These are phyloP conservation scores for Sphagnurus paluster DNA, from an alignment of 1,284 basidiomycete genomes.

Conservation along the genomic window DNA sequence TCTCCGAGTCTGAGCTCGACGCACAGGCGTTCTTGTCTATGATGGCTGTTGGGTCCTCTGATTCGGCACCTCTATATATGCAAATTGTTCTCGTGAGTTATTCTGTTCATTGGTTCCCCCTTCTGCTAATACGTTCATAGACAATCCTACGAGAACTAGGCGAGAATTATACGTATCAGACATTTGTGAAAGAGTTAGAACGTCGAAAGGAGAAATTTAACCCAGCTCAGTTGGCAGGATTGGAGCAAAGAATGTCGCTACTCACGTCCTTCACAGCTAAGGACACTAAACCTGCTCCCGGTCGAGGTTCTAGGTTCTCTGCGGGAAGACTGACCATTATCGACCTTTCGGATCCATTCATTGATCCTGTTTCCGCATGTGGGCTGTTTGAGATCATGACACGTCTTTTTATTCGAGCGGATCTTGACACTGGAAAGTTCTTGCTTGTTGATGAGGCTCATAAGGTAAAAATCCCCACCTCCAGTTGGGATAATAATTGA, in stretches of 20 bases:
- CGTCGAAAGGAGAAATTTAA: constrained; percentile 52
- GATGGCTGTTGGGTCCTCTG: constrained; percentile 65
- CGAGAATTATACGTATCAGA: constrained; percentile 35
- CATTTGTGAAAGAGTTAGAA: constrained; percentile 50
- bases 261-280: constrained; percentile 51
- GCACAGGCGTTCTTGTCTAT: constrained; percentile 64
- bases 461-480: constrained; percentile 49
- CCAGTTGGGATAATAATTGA: constrained; percentile 2
- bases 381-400: constrained; percentile 69
- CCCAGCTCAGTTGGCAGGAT: constrained; percentile 46
- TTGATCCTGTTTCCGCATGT: constrained; percentile 65
- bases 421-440: constrained; percentile 65
- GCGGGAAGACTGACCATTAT: constrained; percentile 61
- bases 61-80: constrained; percentile 64
- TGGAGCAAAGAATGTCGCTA: constrained; percentile 61
- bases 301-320: constrained; percentile 49
- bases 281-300: not conserved
- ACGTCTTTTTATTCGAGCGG: constrained; percentile 62
- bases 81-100: constrained; percentile 56
- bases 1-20: constrained; percentile 64
- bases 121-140: constrained; percentile 22
- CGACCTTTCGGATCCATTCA: constrained; percentile 72
- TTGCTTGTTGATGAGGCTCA: constrained; percentile 76
- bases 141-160: constrained; percentile 39
- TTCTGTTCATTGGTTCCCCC: not conserved